Percentiles rank a stretch among this genome's conserved stretches.
Conservation (phyloP, 768 basidiomycete species). For the Calocybe gangraenosa region DNA sequence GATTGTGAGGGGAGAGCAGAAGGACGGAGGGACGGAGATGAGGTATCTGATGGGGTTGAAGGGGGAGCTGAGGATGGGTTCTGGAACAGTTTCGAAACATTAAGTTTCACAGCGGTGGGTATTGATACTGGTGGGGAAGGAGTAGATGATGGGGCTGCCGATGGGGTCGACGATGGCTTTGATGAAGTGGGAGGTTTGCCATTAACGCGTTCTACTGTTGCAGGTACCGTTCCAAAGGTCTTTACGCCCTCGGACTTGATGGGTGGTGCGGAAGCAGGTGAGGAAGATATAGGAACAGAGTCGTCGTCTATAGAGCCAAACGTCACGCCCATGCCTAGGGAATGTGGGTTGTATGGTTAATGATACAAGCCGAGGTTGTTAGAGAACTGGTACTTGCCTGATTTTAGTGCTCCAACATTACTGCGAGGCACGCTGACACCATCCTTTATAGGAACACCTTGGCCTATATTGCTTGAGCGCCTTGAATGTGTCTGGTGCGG, state of each 20-base stretch:
- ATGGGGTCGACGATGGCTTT: conserved; percentile 27
- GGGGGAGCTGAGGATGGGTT: conserved; percentile 43
- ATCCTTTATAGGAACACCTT: conserved; percentile 72
- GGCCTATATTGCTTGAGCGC: conserved; percentile 71
- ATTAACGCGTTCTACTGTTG: conserved; percentile 52
- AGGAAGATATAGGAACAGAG: conserved; percentile 74
- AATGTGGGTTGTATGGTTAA: conserved; percentile 7
- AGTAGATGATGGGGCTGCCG: conserved; percentile 28
- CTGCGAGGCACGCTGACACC: conserved; percentile 69
- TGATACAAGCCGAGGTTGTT: conserved; percentile 10
- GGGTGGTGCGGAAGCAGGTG: conserved; percentile 64
- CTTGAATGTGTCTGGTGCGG: conserved; percentile 63
- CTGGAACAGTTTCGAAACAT: conserved; percentile 63
- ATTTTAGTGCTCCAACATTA: conserved; percentile 63
- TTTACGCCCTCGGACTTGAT: conserved; percentile 72
- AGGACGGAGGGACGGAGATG: conserved; percentile 55
- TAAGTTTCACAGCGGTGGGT: conserved; percentile 36
- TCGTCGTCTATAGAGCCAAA: conserved; percentile 91
- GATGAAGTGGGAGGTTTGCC: conserved; percentile 53
- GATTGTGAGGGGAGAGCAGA: conserved; percentile 50
- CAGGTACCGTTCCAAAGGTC: conserved; percentile 78
- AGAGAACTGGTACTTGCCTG: conserved; percentile 40
- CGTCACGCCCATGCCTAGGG: conserved; percentile 64
- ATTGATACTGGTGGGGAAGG: conserved; percentile 29
- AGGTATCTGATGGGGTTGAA: conserved; percentile 47